These are phyloP conservation scores for Cupressus sempervirens DNA, from an alignment of 75 land plant species.

Conservation along the genomic window DNA sequence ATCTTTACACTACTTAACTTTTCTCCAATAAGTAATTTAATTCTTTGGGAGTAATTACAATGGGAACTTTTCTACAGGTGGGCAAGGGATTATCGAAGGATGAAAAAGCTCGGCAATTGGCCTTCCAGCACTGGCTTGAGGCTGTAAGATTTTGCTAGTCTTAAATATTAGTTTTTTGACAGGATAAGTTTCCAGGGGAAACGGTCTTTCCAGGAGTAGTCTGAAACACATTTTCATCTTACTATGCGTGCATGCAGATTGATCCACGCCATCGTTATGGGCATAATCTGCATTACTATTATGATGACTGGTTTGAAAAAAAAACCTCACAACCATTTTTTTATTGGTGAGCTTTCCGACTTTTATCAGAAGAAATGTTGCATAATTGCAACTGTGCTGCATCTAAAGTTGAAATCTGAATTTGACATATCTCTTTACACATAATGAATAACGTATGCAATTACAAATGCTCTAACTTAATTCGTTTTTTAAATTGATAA, in stretches of 20 bases:
- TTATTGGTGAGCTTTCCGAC: conserved; percentile 59
- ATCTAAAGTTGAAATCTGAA: background rate
- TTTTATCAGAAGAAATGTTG: background rate
- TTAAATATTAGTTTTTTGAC: background rate
- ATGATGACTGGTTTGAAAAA: conserved; percentile 60
- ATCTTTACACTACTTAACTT: background rate
- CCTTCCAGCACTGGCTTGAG: conserved; percentile 97
- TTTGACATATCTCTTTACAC: background rate
- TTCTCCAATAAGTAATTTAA: background rate
- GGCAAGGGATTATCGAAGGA: conserved; percentile 90
- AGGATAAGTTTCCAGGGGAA: background rate
- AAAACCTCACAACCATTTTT: conserved; percentile 81
- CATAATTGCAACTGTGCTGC: background rate
- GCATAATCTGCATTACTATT: conserved; percentile 80
- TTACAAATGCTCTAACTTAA: background rate
- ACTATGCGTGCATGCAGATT: conserved; percentile 40
- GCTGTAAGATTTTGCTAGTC: conserved; percentile 55
- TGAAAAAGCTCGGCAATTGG: conserved; percentile 79
- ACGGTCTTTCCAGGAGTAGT: background rate
- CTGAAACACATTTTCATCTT: background rate
- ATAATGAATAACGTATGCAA: background rate
- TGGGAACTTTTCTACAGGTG: conserved; percentile 37
- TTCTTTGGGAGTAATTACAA: background rate
- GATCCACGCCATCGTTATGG: conserved; percentile 97
- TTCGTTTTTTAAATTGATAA: background rate